phyloP scores from a whole-genome alignment of 805 yeast species.

The Ogataea degrootiae region DNA sequence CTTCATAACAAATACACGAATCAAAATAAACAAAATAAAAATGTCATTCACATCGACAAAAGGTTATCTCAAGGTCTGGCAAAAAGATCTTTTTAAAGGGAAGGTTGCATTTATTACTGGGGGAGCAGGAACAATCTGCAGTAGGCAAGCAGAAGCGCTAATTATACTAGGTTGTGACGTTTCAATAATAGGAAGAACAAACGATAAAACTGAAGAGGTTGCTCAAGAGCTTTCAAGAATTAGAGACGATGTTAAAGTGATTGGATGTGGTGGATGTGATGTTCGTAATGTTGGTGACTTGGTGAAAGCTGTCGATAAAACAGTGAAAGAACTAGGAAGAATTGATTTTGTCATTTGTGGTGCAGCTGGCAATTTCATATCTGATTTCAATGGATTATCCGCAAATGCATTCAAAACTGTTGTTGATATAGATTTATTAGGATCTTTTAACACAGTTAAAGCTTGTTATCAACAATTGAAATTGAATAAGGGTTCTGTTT shows the following conservation, averaged over 20 bases:
- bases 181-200: slow-evolving; percentile 76
- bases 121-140: slow-evolving; percentile 94
- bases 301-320: slow-evolving; percentile 54
- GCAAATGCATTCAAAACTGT: slow-evolving; percentile 88
- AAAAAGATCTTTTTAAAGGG: slow-evolving; percentile 67
- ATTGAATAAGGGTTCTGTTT: slow-evolving; percentile 61
- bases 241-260: slow-evolving; percentile 57
- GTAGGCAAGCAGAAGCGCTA: slow-evolving; percentile 84
- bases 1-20: too few relatives aligned
- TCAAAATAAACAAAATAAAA: not conserved
- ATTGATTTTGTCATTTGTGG: slow-evolving; percentile 90
- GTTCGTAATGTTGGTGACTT: slow-evolving; percentile 68
- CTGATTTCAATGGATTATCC: slow-evolving; percentile 73
- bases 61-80: slow-evolving; percentile 27
- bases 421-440: slow-evolving; percentile 78
- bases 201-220: slow-evolving; percentile 57
- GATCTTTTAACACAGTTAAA: slow-evolving; percentile 85
- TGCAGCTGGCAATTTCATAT: slow-evolving; percentile 90
- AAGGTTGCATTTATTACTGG: slow-evolving; percentile 92
- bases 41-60: not conserved
- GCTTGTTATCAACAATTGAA: slow-evolving; percentile 67
- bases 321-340: slow-evolving; percentile 66
- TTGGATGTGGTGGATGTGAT: slow-evolving; percentile 71
- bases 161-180: slow-evolving; percentile 83
- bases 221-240: slow-evolving; percentile 61